These are phyloP conservation scores for Magnolia changhungtana DNA, from an alignment of 164 flowering plant genomes.

Conservation along the genomic window DNA sequence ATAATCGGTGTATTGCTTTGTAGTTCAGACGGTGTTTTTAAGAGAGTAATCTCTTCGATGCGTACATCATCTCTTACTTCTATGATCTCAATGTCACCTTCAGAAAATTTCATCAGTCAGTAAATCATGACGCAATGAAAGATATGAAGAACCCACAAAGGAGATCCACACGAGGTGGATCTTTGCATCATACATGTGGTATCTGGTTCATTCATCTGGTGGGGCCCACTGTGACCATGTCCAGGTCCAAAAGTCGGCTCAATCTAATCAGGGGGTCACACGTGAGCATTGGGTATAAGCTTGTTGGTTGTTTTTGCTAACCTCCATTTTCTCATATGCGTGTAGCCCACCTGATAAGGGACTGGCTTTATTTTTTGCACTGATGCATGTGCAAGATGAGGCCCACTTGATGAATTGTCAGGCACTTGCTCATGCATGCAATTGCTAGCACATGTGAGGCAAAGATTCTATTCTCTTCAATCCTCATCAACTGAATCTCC, in stretches of 20 bases:
- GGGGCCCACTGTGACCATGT: neutral
- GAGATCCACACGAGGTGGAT: no score
- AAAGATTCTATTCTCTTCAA: neutral
- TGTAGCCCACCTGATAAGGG: no score
- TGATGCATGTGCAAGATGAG: neutral
- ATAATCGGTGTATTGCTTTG: conserved; percentile 6
- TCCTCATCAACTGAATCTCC: no score
- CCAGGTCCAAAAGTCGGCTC: neutral
- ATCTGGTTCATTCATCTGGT: neutral
- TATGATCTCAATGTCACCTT: conserved; percentile 29
- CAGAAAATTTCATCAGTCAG: conserved; percentile 9
- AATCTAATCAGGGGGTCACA: neutral
- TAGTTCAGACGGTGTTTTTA: conserved; percentile 28
- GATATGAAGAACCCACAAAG: no score
- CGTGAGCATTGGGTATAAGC: no score
- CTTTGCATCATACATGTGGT: neutral
- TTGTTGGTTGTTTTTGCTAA: no score
- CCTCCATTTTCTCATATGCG: no score
- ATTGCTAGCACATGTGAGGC: neutral
- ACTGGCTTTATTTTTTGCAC: neutral
- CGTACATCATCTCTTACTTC: conserved; percentile 20
- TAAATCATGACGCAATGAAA: neutral
- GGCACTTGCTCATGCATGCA: neutral
- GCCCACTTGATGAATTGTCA: neutral
- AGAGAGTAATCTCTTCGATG: conserved; percentile 20